These are phyloP conservation scores for Diaporthe sp. DNA, from an alignment of 2,329 filamentous ascomycete genomes.

Conservation along the genomic window DNA sequence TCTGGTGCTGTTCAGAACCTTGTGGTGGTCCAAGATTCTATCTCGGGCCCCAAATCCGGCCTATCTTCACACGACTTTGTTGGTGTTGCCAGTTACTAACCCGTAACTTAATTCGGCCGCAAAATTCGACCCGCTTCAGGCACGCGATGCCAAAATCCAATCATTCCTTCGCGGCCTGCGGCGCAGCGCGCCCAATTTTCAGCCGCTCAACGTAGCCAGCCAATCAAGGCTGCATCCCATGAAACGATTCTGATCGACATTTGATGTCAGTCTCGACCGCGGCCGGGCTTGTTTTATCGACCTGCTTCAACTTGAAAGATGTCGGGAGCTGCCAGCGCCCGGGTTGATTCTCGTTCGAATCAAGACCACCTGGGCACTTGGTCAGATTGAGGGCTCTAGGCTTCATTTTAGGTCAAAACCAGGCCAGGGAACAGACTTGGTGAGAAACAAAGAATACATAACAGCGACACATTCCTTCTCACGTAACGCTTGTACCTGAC, in stretches of 20 bases:
- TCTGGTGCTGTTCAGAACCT: not conserved
- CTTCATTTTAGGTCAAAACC: not conserved
- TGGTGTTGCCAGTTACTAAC: not conserved
- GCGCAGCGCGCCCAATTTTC: not conserved
- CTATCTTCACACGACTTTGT: not conserved
- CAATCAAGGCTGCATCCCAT: not conserved
- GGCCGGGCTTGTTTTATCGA: constrained; percentile 17
- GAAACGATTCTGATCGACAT: constrained; percentile 20
- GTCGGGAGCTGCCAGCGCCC: not conserved
- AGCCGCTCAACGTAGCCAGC: not conserved
- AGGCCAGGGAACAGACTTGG: not conserved
- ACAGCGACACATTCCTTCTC: not conserved
- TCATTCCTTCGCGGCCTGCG: constrained; percentile 15
- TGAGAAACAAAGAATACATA: not conserved
- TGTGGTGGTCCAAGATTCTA: no score
- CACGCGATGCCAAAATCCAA: constrained; percentile 17
- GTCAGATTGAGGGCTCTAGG: not conserved
- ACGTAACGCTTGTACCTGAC: no score
- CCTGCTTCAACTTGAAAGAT: not conserved
- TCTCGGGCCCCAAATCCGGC: not conserved
- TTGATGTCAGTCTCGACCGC: constrained; percentile 32
- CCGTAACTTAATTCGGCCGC: not conserved
- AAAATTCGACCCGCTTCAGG: constrained; percentile 19
- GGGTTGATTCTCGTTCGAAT: not conserved
- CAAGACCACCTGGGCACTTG: not conserved